phyloP scores from a whole-genome alignment of 2,329 filamentous ascomycete species.

The Ophiobolus disseminans region DNA sequence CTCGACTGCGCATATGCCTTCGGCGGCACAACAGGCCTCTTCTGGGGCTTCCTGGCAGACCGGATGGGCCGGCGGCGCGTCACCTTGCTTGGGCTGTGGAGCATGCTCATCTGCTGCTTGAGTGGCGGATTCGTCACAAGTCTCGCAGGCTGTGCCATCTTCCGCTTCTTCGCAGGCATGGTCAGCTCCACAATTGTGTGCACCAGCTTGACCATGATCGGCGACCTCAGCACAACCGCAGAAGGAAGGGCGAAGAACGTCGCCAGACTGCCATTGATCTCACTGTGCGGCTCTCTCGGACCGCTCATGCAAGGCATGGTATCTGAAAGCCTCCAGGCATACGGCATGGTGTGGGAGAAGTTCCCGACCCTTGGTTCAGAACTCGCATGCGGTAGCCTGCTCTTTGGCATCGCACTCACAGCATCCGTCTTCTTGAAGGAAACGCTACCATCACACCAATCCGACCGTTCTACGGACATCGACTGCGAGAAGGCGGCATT shows the following conservation, averaged over 20 bases:
- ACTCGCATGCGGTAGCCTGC: conserved; percentile 52
- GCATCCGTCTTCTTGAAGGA: conserved; percentile 53
- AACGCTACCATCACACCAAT: conserved; percentile 41
- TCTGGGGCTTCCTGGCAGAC: conserved; percentile 56
- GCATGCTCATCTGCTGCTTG: conserved; percentile 55
- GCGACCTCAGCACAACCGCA: conserved; percentile 50
- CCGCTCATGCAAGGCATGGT: conserved; percentile 55
- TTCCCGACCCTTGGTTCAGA: conserved; percentile 55
- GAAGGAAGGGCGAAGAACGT: conserved; percentile 52
- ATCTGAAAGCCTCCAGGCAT: conserved; percentile 50
- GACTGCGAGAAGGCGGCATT: conserved; percentile 58
- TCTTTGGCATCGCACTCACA: conserved; percentile 51
- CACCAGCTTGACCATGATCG: conserved; percentile 56
- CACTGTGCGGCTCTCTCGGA: conserved; percentile 55
- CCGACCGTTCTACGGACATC: conserved; percentile 30
- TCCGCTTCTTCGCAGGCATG: conserved; percentile 54
- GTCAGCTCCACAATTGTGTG: conserved; percentile 55
- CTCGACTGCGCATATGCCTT: conserved; percentile 58
- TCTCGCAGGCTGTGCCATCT: conserved; percentile 51
- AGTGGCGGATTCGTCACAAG: conserved; percentile 56
- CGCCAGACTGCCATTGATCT: conserved; percentile 53
- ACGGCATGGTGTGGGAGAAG: conserved; percentile 51
- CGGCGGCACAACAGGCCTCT: conserved; percentile 53
- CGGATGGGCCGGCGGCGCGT: conserved; percentile 53
- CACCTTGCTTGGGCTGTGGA: conserved; percentile 53